Evolutionary conservation across 164 flowering plant species (phyloP).

Genomic region (Aristolochia fimbriata): DNA sequence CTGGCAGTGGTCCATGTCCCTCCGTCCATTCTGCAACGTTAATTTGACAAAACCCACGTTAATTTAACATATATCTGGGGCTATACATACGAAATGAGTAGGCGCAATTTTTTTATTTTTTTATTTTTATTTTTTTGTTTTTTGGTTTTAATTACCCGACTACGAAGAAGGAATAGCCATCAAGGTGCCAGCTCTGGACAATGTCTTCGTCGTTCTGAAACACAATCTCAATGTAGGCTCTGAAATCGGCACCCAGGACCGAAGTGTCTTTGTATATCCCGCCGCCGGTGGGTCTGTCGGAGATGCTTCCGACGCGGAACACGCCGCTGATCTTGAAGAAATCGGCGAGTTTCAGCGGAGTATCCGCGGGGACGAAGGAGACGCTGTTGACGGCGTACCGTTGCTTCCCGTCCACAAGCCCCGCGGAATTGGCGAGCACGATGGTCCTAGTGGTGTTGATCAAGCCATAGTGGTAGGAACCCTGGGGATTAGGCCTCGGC

Average conservation of each 20-base stretch:
- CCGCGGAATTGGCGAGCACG: slow-evolving; percentile 40
- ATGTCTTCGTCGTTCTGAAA: slow-evolving; percentile 59
- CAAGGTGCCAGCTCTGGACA: slow-evolving; percentile 72
- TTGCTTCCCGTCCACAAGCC: slow-evolving; percentile 39
- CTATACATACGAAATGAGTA: not conserved
- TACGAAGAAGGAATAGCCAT: slow-evolving; percentile 71
- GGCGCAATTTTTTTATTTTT: too few species aligned
- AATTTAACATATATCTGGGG: not conserved
- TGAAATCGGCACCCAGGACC: slow-evolving; percentile 66
- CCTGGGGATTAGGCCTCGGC: slow-evolving; percentile 92
- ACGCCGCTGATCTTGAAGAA: slow-evolving; percentile 64
- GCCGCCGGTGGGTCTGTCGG: slow-evolving; percentile 32
- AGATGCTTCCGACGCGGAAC: slow-evolving; percentile 58
- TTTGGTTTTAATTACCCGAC: slow-evolving; percentile 50
- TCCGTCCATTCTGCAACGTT: slow-evolving; percentile 52
- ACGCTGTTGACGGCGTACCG: slow-evolving; percentile 75
- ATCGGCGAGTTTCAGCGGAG: slow-evolving; percentile 84
- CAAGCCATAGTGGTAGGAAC: slow-evolving; percentile 78
- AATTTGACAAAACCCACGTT: not conserved
- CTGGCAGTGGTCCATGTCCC: slow-evolving; percentile 57
- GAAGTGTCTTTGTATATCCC: slow-evolving; percentile 41
- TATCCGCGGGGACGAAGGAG: slow-evolving; percentile 63
- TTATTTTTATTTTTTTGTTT: too few species aligned
- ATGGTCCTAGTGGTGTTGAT: slow-evolving; percentile 51
- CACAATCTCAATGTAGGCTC: slow-evolving; percentile 63